Evolutionary conservation across 2,329 filamentous ascomycete species (phyloP).

Genomic region (Furcasterigmium furcatum): DNA sequence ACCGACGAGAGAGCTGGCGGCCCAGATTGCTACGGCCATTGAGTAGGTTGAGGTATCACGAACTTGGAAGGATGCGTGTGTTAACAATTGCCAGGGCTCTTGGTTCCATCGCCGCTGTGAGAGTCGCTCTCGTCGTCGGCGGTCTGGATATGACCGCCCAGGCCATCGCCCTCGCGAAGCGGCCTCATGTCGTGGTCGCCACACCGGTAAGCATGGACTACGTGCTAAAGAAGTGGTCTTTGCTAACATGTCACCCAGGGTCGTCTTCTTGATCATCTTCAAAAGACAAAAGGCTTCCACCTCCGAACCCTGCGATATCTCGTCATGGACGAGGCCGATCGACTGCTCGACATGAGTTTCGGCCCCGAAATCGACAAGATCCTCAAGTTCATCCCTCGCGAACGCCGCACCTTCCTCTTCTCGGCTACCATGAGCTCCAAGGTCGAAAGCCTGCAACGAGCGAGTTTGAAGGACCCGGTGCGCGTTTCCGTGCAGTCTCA

Average conservation of each 20-base stretch:
- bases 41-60: constrained; percentile 47
- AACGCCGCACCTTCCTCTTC: constrained; percentile 44
- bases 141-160: constrained; percentile 96
- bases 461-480: constrained; percentile 80
- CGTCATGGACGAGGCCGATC: constrained; percentile 93
- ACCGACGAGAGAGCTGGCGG: constrained; percentile 88
- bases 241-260: constrained; percentile 2
- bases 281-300: constrained; percentile 96
- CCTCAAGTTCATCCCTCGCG: constrained; percentile 76
- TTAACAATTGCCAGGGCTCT: neutral
- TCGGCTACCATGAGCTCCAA: constrained; percentile 93
- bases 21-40: constrained; percentile 85
- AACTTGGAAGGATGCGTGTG: neutral
- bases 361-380: constrained; percentile 91
- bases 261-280: constrained; percentile 67
- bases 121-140: constrained; percentile 82
- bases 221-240: neutral
- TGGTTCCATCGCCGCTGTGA: constrained; percentile 47
- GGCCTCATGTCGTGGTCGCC: constrained; percentile 89
- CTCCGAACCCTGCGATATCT: constrained; percentile 79
- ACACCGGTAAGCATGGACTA: constrained; percentile 59
- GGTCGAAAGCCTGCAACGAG: constrained; percentile 87
- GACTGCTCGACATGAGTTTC: constrained; percentile 93
- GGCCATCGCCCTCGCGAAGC: constrained; percentile 87
- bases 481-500: constrained; percentile 64